A percentile compares a stretch with the other conserved stretches of the same genome.
phyloP scores from a whole-genome alignment of 768 basidiomycete genomes.

The Russula sp. region DNA sequence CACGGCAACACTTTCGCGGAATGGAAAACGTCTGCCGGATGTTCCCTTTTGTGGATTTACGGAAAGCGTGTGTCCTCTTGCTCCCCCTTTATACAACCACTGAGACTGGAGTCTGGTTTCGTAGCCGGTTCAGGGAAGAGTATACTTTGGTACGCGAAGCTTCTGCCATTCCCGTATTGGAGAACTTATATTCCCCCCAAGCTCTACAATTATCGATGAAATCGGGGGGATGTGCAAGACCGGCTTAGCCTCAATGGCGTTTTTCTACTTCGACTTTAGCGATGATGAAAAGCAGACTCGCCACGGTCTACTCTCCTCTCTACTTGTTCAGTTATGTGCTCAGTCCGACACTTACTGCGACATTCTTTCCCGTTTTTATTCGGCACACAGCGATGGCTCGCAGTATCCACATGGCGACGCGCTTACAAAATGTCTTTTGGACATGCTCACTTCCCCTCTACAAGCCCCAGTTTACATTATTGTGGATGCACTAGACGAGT shows the following conservation, averaged over 20 bases:
- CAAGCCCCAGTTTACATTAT: constrained; percentile 3
- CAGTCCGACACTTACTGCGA: too few species aligned
- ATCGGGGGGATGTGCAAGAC: neutral
- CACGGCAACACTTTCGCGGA: too few species aligned
- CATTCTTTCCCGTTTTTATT: neutral
- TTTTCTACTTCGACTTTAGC: constrained; percentile 11
- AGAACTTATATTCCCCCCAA: neutral
- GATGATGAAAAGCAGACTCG: constrained; percentile 1
- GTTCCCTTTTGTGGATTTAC: neutral
- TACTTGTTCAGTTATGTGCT: constrained; percentile 5
- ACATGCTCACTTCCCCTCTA: neutral
- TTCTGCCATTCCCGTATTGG: too few species aligned
- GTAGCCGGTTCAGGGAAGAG: neutral
- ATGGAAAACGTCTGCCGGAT: neutral
- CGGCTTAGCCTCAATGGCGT: neutral
- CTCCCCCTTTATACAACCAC: too few species aligned
- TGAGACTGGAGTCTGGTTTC: too few species aligned
- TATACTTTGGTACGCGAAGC: constrained; percentile 1
- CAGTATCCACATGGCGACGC: neutral
- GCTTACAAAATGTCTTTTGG: neutral
- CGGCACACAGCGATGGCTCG: neutral
- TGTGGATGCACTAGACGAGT: constrained; percentile 13
- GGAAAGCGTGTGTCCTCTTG: neutral
- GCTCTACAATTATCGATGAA: constrained; percentile 7
- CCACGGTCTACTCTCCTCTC: neutral